A percentile compares a stretch with the other conserved stretches of the same genome.
phyloP scores from a whole-genome alignment of 345 rosid genomes.

The Eucalyptus erythrocorys region DNA sequence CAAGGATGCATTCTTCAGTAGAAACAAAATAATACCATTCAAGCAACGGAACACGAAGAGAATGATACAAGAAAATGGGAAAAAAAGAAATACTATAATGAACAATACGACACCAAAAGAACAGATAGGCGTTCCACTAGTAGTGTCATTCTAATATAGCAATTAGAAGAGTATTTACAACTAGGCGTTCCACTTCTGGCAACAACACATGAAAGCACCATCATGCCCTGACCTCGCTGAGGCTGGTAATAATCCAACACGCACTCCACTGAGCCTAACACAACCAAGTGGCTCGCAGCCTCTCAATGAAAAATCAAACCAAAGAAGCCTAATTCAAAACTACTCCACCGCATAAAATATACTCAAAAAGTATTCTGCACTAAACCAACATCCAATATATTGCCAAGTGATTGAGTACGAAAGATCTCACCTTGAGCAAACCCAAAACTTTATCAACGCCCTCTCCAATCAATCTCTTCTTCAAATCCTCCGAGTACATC shows the following conservation, averaged over 20 bases:
- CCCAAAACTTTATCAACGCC: conserved; percentile 59
- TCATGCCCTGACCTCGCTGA: neutral
- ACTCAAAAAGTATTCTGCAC: neutral
- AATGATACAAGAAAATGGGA: neutral
- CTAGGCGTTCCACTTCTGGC: neutral
- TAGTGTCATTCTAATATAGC: neutral
- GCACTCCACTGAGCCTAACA: neutral
- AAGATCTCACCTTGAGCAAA: conserved; percentile 61
- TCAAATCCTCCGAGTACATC: conserved; percentile 81
- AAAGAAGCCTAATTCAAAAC: neutral
- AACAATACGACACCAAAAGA: neutral
- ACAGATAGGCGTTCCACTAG: neutral
- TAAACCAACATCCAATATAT: neutral
- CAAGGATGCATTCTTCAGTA: neutral
- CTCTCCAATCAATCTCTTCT: conserved; percentile 64
- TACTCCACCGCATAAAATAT: neutral
- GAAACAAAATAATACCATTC: neutral
- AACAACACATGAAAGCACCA: neutral
- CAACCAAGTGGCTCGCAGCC: neutral
- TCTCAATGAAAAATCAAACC: neutral
- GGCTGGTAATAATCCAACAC: neutral
- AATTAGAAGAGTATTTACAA: neutral
- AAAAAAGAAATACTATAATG: neutral
- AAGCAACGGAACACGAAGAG: neutral
- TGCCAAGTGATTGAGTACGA: neutral